Percentiles rank a stretch among this genome's conserved stretches.
Conservation (phyloP, 208 protist genomes). For the Leishmania tropica region DNA sequence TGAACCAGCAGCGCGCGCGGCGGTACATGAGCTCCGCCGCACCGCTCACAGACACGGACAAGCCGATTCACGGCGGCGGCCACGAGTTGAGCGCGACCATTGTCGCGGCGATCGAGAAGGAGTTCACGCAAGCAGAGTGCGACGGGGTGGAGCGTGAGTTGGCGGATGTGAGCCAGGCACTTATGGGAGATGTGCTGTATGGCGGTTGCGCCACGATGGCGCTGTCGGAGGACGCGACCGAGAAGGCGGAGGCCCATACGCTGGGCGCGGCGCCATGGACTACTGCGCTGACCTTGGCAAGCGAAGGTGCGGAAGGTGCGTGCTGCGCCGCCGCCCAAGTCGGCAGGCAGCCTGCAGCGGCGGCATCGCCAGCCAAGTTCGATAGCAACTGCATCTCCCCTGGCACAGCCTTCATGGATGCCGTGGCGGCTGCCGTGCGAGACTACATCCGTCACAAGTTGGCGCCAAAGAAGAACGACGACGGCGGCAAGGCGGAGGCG, state of each 20-base stretch:
- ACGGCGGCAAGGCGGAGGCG: not conserved
- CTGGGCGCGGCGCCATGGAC: not conserved
- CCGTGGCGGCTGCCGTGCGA: slow-evolving; percentile 71
- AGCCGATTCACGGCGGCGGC: slow-evolving; percentile 12
- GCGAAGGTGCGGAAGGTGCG: not conserved
- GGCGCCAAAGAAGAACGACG: not conserved
- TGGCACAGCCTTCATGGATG: slow-evolving; percentile 98
- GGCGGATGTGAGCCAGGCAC: slow-evolving; percentile 41
- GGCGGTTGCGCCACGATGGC: slow-evolving; percentile 12
- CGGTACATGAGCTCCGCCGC: slow-evolving; percentile 78
- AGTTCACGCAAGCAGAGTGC: slow-evolving; percentile 55
- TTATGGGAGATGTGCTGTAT: slow-evolving; percentile 62
- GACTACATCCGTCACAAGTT: slow-evolving; percentile 86
- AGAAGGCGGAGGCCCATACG: not conserved
- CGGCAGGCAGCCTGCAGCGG: slow-evolving; percentile 1
- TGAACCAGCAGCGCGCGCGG: slow-evolving; percentile 99
- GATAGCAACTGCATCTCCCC: slow-evolving; percentile 99
- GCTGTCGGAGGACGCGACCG: no score
- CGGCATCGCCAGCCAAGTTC: slow-evolving; percentile 61
- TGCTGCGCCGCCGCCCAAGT: not conserved
- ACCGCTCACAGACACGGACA: slow-evolving; percentile 27
- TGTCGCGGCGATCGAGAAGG: slow-evolving; percentile 46
- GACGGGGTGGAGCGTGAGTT: slow-evolving; percentile 46
- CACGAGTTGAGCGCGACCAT: slow-evolving; percentile 12
- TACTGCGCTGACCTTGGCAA: not conserved